Percentiles rank a stretch among this genome's conserved stretches.
These are phyloP conservation scores for Hansenula lynferdii DNA, from an alignment of 1,139 yeast species.

Conservation along the genomic window DNA sequence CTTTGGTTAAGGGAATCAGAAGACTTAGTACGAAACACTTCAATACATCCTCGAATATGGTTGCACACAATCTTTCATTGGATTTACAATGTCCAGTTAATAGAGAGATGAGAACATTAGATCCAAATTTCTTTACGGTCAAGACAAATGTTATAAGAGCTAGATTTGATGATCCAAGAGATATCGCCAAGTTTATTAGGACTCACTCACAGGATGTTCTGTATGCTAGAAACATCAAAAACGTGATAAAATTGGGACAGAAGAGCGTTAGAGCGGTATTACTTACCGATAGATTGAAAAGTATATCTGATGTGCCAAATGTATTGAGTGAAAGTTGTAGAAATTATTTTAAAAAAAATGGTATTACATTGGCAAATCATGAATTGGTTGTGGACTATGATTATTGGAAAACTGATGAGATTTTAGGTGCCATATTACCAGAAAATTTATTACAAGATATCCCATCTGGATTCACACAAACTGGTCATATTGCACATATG, in stretches of 20 bases:
- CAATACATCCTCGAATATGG: neutral
- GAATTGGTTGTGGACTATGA: constrained; percentile 58
- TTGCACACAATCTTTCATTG: neutral
- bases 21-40: neutral
- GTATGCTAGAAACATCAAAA: constrained; percentile 59
- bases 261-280: constrained; percentile 57
- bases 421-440: constrained; percentile 73
- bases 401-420: constrained; percentile 89
- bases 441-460: constrained; percentile 62
- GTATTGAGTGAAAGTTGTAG: constrained; percentile 40
- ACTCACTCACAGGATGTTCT: constrained; percentile 51
- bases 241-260: constrained; percentile 44
- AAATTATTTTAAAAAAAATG: constrained; percentile 40
- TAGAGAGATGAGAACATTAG: constrained; percentile 59
- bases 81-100: constrained; percentile 55
- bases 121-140: constrained; percentile 55
- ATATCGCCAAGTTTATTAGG: constrained; percentile 47
- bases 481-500: constrained; percentile 95
- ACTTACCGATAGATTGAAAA: constrained; percentile 46
- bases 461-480: constrained; percentile 89
- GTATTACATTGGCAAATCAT: constrained; percentile 48
- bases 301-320: constrained; percentile 32
- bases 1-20: neutral
- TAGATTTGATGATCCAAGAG: constrained; percentile 60
- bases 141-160: constrained; percentile 61